Percentiles rank a stretch among this genome's conserved stretches.
Conservation (phyloP, 192 early-diverging fungal genomes). For the Backusella liffmaniae region DNA sequence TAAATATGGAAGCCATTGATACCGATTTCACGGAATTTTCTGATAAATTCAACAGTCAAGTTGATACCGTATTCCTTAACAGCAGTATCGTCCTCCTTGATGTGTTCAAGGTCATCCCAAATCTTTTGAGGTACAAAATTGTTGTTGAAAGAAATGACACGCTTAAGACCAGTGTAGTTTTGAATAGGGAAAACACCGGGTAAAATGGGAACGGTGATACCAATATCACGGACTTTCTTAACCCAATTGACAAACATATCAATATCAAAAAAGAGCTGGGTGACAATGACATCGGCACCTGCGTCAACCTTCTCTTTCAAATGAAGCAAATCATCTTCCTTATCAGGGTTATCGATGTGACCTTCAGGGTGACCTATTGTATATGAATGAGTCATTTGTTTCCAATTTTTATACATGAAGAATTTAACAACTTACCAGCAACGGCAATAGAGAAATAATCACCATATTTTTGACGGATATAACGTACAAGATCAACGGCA, state of each 20-base stretch:
- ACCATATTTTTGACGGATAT: slow-evolving; percentile 87
- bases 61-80: slow-evolving; percentile 91
- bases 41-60: slow-evolving; percentile 75
- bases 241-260: slow-evolving; percentile 85
- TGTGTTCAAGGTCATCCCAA: slow-evolving; percentile 83
- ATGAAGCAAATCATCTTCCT: slow-evolving; percentile 73
- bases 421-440: slow-evolving; percentile 55
- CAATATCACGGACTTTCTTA: slow-evolving; percentile 67
- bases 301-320: slow-evolving; percentile 90
- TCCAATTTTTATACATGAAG: neutral
- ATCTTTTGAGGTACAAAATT: slow-evolving; percentile 87
- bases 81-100: slow-evolving; percentile 98
- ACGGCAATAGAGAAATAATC: slow-evolving; percentile 97
- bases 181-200: slow-evolving; percentile 98
- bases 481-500: slow-evolving; percentile 86
- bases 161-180: slow-evolving; percentile 88
- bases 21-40: slow-evolving; percentile 50
- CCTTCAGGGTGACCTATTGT: slow-evolving; percentile 82
- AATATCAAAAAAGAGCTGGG: slow-evolving; percentile 95
- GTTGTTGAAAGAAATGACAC: slow-evolving; percentile 86
- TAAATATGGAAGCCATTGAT: slow-evolving; percentile 92
- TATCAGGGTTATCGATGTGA: slow-evolving; percentile 73
- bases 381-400: neutral
- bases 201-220: slow-evolving; percentile 82
- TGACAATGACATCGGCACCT: slow-evolving; percentile 91